Evolutionary conservation across 768 basidiomycete species (phyloP).

Genomic region (Hydnum rufescens): DNA sequence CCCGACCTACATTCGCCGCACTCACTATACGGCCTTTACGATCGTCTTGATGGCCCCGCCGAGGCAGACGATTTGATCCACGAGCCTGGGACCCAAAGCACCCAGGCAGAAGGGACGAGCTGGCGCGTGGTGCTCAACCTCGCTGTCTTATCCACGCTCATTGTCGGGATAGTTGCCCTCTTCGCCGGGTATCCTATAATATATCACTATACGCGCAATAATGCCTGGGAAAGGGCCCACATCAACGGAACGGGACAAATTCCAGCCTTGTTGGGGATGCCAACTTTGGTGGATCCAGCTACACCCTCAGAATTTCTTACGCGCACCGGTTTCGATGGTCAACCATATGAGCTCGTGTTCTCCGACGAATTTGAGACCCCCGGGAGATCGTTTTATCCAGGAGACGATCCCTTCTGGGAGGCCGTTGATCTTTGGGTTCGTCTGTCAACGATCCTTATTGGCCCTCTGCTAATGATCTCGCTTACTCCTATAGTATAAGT

Average conservation of each 20-base stretch:
- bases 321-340: slow-evolving; percentile 34
- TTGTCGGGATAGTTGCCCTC: slow-evolving; percentile 40
- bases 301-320: slow-evolving; percentile 46
- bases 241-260: slow-evolving; percentile 60
- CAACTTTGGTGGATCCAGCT: slow-evolving; percentile 53
- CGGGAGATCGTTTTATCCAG: slow-evolving; percentile 65
- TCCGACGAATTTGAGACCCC: slow-evolving; percentile 77
- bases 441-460: background rate
- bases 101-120: slow-evolving; percentile 20
- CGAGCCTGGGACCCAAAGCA: slow-evolving; percentile 28
- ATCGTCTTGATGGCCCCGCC: background rate
- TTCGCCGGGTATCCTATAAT: slow-evolving; percentile 73
- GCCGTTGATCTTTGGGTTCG: slow-evolving; percentile 38
- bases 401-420: slow-evolving; percentile 85
- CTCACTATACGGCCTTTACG: background rate
- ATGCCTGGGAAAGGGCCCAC: slow-evolving; percentile 41
- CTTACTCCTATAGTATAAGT: slow-evolving; percentile 39
- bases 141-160: slow-evolving; percentile 40
- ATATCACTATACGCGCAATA: slow-evolving; percentile 24
- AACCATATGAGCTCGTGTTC: slow-evolving; percentile 50
- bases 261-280: slow-evolving; percentile 28
- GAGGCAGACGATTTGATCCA: slow-evolving; percentile 49
- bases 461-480: background rate
- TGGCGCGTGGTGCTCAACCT: slow-evolving; percentile 48
- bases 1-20: background rate